Evolutionary conservation across 2,329 filamentous ascomycete species (phyloP).

Genomic region (Ascochyta viciae-villosae): DNA sequence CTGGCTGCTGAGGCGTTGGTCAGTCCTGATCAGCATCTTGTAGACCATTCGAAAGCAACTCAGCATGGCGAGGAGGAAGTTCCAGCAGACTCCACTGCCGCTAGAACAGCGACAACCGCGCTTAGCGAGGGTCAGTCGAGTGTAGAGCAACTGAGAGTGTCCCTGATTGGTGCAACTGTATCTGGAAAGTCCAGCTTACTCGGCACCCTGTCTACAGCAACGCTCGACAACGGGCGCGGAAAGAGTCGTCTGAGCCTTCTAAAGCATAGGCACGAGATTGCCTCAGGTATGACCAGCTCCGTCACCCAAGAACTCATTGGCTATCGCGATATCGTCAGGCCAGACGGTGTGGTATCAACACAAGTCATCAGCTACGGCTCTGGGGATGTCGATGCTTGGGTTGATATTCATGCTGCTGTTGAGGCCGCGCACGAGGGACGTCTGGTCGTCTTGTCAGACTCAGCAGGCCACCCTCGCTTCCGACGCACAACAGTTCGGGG

Average conservation of each 20-base stretch:
- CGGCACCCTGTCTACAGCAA: slow-evolving; percentile 86
- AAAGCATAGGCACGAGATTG: slow-evolving; percentile 92
- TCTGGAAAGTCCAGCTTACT: slow-evolving; percentile 92
- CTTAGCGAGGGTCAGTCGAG: slow-evolving; percentile 14
- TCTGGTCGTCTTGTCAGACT: slow-evolving; percentile 88
- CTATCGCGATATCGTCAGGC: slow-evolving; percentile 60
- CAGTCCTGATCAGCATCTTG: slow-evolving; percentile 62
- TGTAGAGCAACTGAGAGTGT: slow-evolving; percentile 77
- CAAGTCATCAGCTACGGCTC: slow-evolving; percentile 82
- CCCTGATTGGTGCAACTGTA: slow-evolving; percentile 85
- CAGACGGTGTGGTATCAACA: slow-evolving; percentile 21
- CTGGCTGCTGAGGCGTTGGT: slow-evolving; percentile 92
- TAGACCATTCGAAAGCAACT: slow-evolving; percentile 24
- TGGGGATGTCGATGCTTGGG: slow-evolving; percentile 89
- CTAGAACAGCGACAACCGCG: not conserved
- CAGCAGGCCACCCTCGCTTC: slow-evolving; percentile 88
- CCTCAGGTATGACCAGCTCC: slow-evolving; percentile 90
- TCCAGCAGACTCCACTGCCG: not conserved
- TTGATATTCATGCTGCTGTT: slow-evolving; percentile 85
- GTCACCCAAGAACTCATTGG: slow-evolving; percentile 93
- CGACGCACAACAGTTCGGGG: slow-evolving; percentile 87
- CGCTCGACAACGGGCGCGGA: slow-evolving; percentile 88
- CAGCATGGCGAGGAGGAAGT: slow-evolving; percentile 12
- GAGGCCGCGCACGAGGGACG: slow-evolving; percentile 73
- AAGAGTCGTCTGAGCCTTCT: slow-evolving; percentile 87